A percentile compares a stretch with the other conserved stretches of the same genome.
These are phyloP conservation scores for Aspergillus ibericus DNA, from an alignment of 2,329 filamentous ascomycete species.

Conservation along the genomic window DNA sequence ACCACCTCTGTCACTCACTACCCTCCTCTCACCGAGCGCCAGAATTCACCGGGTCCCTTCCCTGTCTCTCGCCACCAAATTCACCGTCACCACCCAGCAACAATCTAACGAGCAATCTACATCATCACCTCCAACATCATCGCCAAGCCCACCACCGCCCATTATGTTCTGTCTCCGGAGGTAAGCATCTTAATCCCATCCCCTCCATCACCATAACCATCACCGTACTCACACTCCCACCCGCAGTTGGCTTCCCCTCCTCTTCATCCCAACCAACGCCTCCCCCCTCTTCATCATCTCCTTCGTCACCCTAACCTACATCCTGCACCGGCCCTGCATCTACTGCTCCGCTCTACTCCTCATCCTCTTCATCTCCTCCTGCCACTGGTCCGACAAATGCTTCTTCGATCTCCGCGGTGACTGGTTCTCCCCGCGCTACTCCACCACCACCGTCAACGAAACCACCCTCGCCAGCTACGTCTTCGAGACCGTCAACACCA, in stretches of 20 bases:
- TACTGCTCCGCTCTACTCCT: constrained; percentile 97
- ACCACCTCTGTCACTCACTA: not conserved
- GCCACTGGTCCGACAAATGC: constrained; percentile 83
- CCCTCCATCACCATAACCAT: not conserved
- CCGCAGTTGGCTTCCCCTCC: constrained; percentile 75
- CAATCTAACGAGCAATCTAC: not conserved
- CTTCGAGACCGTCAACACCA: constrained; percentile 62
- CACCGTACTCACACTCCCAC: constrained; percentile 1
- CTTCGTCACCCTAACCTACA: constrained; percentile 90
- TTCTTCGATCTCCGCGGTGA: constrained; percentile 91
- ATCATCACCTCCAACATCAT: not conserved
- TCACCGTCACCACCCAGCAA: constrained; percentile 2
- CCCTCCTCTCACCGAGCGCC: no score
- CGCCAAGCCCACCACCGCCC: not conserved
- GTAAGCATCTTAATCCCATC: constrained; percentile 42
- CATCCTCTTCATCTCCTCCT: constrained; percentile 89
- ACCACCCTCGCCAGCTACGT: constrained; percentile 38
- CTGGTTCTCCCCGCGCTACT: constrained; percentile 83
- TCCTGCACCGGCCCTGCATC: constrained; percentile 92
- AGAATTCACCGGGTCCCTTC: not conserved
- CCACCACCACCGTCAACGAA: constrained; percentile 39
- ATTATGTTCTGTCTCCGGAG: constrained; percentile 68
- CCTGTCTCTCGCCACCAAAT: not conserved
- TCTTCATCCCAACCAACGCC: constrained; percentile 84
- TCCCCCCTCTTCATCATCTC: constrained; percentile 82